Conservation (phyloP, 371 early-diverging fungal genomes). For the Batrachochytrium dendrobatidis region DNA sequence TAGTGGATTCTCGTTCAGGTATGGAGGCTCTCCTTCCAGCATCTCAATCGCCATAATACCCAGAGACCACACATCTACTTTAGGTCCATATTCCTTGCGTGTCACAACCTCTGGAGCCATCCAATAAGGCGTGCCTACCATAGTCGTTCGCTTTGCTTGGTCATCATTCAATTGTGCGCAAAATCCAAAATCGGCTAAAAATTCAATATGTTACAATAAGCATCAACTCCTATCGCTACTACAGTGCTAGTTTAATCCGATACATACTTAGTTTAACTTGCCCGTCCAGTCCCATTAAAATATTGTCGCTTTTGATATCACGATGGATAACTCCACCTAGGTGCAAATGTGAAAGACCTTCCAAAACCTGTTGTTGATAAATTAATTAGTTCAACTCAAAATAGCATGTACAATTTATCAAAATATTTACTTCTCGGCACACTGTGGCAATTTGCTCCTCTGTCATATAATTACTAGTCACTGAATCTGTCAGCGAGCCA, state of each 20-base stretch:
- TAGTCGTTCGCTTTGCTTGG: constrained; percentile 81
- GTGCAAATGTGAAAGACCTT: constrained; percentile 89
- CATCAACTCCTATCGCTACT: background rate
- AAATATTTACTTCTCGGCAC: constrained; percentile 65
- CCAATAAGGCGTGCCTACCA: constrained; percentile 68
- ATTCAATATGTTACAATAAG: background rate
- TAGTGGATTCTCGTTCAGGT: constrained; percentile 85
- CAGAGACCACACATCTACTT: constrained; percentile 40
- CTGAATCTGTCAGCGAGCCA: constrained; percentile 85
- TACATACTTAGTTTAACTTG: constrained; percentile 77
- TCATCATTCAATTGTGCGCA: constrained; percentile 83
- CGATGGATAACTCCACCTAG: constrained; percentile 92
- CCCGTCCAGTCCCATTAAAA: constrained; percentile 77
- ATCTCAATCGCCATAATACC: constrained; percentile 39
- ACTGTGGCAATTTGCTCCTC: constrained; percentile 93
- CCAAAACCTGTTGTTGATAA: constrained; percentile 49
- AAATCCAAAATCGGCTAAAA: constrained; percentile 83
- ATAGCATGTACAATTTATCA: constrained; percentile 2
- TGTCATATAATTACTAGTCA: constrained; percentile 86
- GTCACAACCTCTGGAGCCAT: constrained; percentile 58
- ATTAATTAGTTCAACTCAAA: background rate
- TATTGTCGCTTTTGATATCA: constrained; percentile 97
- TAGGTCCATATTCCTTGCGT: constrained; percentile 85
- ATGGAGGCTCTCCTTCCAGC: constrained; percentile 96
- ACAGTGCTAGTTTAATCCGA: background rate